Percentiles rank a stretch among this genome's conserved stretches.
Evolutionary conservation across 441 rosid species (phyloP).

Genomic region (Erodium trifolium): DNA sequence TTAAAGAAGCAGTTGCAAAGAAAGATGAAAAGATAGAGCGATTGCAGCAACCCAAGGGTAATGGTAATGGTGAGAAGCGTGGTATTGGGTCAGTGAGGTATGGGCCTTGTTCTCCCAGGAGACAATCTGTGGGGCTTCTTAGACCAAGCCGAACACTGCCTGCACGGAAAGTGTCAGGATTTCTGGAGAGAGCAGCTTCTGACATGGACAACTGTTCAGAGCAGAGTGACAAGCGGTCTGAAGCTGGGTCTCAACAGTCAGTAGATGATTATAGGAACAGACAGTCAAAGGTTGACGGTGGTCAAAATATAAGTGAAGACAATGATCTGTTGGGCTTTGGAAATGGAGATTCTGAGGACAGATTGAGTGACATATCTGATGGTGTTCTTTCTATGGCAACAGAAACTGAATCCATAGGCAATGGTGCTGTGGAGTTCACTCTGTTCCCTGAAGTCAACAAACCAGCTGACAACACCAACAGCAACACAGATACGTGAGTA

Average conservation of each 20-base stretch:
- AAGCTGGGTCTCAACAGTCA: conserved; percentile 55
- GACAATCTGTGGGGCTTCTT: conserved; percentile 42
- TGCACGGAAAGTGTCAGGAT: conserved; percentile 27
- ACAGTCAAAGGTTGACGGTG: conserved; percentile 24
- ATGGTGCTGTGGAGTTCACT: conserved; percentile 53
- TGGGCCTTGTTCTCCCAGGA: conserved; percentile 49
- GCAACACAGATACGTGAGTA: conserved; percentile 14
- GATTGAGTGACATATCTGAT: conserved; percentile 93
- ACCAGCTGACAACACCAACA: conserved; percentile 21
- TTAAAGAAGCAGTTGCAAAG: conserved; percentile 61
- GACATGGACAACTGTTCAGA: conserved; percentile 52
- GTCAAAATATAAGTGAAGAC: conserved; percentile 30
- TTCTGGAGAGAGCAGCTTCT: conserved; percentile 32
- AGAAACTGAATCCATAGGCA: conserved; percentile 69
- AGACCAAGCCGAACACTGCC: conserved; percentile 25
- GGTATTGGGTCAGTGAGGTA: conserved; percentile 19
- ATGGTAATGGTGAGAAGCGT: conserved; percentile 16
- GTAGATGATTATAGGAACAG: conserved; percentile 36
- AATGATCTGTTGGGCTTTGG: conserved; percentile 70
- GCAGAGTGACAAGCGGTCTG: conserved; percentile 53
- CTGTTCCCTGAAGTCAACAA: conserved; percentile 61
- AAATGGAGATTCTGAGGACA: conserved; percentile 71
- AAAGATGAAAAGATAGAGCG: conserved; percentile 75
- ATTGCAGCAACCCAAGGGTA: conserved; percentile 29
- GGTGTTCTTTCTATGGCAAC: conserved; percentile 85